Evolutionary conservation across 2,329 filamentous ascomycete genomes (phyloP), one percentile per base, ranked within the genome.

Genomic region (Calonectria pseudoturangicola): DNA sequence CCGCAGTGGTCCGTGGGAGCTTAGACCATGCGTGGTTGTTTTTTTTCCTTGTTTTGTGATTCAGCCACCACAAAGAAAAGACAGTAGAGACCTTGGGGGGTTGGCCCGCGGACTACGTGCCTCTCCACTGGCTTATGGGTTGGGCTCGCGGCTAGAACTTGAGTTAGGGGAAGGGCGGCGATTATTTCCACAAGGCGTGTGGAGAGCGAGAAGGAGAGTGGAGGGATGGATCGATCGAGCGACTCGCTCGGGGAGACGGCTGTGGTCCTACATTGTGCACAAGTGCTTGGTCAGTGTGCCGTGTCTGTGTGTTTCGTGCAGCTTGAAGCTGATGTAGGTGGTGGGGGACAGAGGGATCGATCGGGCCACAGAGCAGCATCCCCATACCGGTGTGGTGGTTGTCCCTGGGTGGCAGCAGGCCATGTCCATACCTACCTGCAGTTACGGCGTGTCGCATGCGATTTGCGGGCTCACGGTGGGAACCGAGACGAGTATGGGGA

Each of bases 21-120:
- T 76, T 74, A 67, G 73, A 67, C 66, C 66, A 70, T 74, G 72
- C 70, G 70, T 68, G 71, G 74, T 70, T 64, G 68, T 72, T 70
- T 39, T 54, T 68, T 54, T 75, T 65, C 70, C 68, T 63, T 68
- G 47, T 56, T 33, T 67, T 78, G 70, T 77, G 70, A 78, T 78
- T 77, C 72, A 79, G 77, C 77, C 77, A 78, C 76, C 73, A 69
- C 71, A 73, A 63, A 75, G 62, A 69, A 70, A 68, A 74, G 74
- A 70, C 72, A 79, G 69, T 75, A 71, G 71, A 73, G 54, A 68
- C 68, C 71, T 72, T 71, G 68, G 75, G 58, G 65, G 69, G 69
- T 51, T 70, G 74, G 60, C 72, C 66, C 72, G 76, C 73, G 73
- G 76, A 64, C 66, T 68, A 68, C 68, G 70, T 47, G 47, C 45